Conservation (phyloP, 139 green algal genomes). For the Prasinococcaceae sp. region DNA sequence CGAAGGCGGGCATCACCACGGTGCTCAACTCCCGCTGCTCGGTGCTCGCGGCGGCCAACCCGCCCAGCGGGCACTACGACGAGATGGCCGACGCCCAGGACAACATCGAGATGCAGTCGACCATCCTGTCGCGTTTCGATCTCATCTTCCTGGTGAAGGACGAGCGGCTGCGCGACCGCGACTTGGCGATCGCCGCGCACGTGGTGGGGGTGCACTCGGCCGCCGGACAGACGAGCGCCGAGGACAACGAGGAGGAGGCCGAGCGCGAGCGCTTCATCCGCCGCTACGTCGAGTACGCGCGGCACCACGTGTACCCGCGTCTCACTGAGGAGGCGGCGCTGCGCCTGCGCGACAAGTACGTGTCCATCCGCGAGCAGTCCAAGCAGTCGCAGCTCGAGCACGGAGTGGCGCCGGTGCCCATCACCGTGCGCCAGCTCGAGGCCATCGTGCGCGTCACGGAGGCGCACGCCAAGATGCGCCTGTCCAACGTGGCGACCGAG, state of each 20-base stretch:
- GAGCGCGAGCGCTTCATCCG: slow-evolving; percentile 5
- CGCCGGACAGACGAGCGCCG: slow-evolving; percentile 7
- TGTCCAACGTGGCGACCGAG: slow-evolving; percentile 43
- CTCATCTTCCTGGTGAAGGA: slow-evolving; percentile 99
- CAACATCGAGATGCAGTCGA: slow-evolving; percentile 98
- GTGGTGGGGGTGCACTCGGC: slow-evolving; percentile 30
- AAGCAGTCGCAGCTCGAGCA: slow-evolving; percentile 25
- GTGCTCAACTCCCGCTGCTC: slow-evolving; percentile 79
- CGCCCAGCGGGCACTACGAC: slow-evolving; percentile 41
- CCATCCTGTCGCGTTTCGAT: slow-evolving; percentile 97
- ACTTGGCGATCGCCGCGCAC: slow-evolving; percentile 47
- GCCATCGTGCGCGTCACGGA: slow-evolving; percentile 85
- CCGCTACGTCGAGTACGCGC: slow-evolving; percentile 84
- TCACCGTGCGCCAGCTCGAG: slow-evolving; percentile 95
- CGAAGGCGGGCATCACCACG: slow-evolving; percentile 94
- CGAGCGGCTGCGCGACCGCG: slow-evolving; percentile 32
- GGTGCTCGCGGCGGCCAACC: slow-evolving; percentile 93
- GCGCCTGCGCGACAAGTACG: slow-evolving; percentile 64
- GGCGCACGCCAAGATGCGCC: slow-evolving; percentile 78
- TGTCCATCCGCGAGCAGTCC: slow-evolving; percentile 60
- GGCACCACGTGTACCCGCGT: slow-evolving; percentile 52
- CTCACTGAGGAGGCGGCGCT: slow-evolving; percentile 47
- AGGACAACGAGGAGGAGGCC: slow-evolving; percentile 27
- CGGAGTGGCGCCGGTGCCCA: slow-evolving; percentile 54
- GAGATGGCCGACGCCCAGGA: slow-evolving; percentile 45